phyloP scores from a whole-genome alignment of 768 basidiomycete species.

The Amanita phalloides region DNA sequence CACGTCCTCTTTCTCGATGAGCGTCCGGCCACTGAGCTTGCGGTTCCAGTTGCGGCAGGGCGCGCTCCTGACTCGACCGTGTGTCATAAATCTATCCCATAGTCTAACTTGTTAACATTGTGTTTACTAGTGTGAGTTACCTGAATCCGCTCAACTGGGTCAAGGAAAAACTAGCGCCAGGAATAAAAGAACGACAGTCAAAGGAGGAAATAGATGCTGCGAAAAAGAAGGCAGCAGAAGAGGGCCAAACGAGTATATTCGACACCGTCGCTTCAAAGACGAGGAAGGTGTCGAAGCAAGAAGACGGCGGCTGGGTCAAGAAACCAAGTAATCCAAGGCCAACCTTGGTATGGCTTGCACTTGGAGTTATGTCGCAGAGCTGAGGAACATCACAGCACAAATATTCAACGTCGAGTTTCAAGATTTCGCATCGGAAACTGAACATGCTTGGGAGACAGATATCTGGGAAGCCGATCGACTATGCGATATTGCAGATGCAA shows the following conservation, averaged over 20 bases:
- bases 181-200: conserved; percentile 30
- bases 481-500: conserved; percentile 93
- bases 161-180: conserved; percentile 43
- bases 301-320: conserved; percentile 8
- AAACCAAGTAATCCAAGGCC: conserved; percentile 16
- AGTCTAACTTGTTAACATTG: not conserved
- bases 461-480: conserved; percentile 84
- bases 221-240: conserved; percentile 30
- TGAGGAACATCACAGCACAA: conserved; percentile 51
- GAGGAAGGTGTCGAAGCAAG: conserved; percentile 8
- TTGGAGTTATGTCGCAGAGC: not conserved
- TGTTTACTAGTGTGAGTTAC: conserved; percentile 29
- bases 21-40: not conserved
- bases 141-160: conserved; percentile 57
- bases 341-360: conserved; percentile 14
- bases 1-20: not conserved
- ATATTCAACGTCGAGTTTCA: conserved; percentile 88
- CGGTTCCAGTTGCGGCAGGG: not conserved
- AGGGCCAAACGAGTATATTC: conserved; percentile 41
- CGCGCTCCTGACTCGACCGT: conserved; percentile 28
- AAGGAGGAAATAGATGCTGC: conserved; percentile 36
- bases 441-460: conserved; percentile 85
- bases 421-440: conserved; percentile 88
- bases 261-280: conserved; percentile 24
- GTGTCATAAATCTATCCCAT: conserved; percentile 11